A percentile compares a stretch with the other conserved stretches of the same genome.
phyloP scores from a whole-genome alignment of 2,329 filamentous ascomycete genomes.

The Beauveria brongniartii region DNA sequence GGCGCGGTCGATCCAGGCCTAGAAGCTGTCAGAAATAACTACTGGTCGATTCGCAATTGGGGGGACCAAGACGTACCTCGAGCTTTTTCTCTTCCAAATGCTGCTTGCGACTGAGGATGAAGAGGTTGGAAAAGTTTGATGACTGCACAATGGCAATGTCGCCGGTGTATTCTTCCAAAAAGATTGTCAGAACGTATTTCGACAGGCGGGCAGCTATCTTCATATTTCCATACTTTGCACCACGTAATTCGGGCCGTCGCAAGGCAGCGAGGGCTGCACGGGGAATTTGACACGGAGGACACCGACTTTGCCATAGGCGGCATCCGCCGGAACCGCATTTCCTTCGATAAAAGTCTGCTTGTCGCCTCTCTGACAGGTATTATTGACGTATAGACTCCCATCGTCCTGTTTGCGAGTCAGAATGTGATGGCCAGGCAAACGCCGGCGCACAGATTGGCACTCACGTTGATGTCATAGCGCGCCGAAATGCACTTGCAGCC shows the following conservation, averaged over 20 bases:
- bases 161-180: constrained; percentile 21
- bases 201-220: neutral
- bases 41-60: neutral
- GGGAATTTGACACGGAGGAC: constrained; percentile 25
- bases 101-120: constrained; percentile 24
- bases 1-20: constrained; percentile 21
- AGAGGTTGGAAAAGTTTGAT: constrained; percentile 25
- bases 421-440: neutral
- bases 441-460: neutral
- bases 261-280: constrained; percentile 20
- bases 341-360: constrained; percentile 23
- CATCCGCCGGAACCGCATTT: constrained; percentile 20
- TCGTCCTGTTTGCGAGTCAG: constrained; percentile 17
- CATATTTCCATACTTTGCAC: constrained; percentile 22
- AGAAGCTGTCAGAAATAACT: neutral
- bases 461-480: constrained; percentile 24
- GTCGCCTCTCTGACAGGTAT: constrained; percentile 21
- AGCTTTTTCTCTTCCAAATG: constrained; percentile 19
- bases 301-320: constrained; percentile 21
- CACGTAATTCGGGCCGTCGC: constrained; percentile 26
- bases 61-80: constrained; percentile 17
- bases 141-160: constrained; percentile 26
- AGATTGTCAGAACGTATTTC: neutral
- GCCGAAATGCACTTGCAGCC: constrained; percentile 26
- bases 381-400: constrained; percentile 25